A percentile compares a stretch with the other conserved stretches of the same genome.
These are phyloP conservation scores for Scedosporium boydii DNA, from an alignment of 2,329 filamentous ascomycete genomes.

Conservation along the genomic window DNA sequence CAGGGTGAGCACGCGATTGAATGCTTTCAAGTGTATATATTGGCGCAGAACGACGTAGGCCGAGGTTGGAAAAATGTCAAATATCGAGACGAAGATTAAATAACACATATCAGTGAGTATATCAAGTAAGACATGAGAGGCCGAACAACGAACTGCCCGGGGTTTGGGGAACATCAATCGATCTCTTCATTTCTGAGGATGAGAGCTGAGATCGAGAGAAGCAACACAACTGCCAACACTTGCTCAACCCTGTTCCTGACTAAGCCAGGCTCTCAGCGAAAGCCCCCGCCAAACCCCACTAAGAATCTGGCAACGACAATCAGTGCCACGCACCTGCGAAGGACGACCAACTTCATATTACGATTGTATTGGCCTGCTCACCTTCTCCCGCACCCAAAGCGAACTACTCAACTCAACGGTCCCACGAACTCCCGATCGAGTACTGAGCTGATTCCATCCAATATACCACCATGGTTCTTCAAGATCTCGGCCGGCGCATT, in stretches of 20 bases:
- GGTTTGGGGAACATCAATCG: too few species aligned
- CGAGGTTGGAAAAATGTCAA: too few species aligned
- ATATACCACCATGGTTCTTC: constrained; percentile 70
- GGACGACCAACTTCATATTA: neutral
- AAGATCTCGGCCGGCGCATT: constrained; percentile 97
- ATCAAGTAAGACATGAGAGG: too few species aligned
- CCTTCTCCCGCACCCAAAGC: neutral
- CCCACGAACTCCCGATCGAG: neutral
- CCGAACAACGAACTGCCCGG: too few species aligned
- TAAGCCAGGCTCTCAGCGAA: neutral
- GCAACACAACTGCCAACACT: neutral
- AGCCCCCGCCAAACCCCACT: neutral
- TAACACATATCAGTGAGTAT: too few species aligned
- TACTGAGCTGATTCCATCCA: neutral
- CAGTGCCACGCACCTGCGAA: neutral
- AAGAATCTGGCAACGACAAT: neutral
- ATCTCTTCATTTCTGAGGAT: too few species aligned
- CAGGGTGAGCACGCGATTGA: too few species aligned
- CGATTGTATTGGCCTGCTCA: neutral
- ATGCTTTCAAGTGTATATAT: too few species aligned
- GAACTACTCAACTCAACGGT: neutral
- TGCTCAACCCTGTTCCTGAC: neutral
- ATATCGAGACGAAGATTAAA: too few species aligned
- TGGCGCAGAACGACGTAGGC: too few species aligned
- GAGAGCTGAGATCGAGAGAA: too few species aligned